These are phyloP conservation scores for Climacium dendroides DNA, from an alignment of 225 moss, liverwort and hornwort species.

Conservation along the genomic window DNA sequence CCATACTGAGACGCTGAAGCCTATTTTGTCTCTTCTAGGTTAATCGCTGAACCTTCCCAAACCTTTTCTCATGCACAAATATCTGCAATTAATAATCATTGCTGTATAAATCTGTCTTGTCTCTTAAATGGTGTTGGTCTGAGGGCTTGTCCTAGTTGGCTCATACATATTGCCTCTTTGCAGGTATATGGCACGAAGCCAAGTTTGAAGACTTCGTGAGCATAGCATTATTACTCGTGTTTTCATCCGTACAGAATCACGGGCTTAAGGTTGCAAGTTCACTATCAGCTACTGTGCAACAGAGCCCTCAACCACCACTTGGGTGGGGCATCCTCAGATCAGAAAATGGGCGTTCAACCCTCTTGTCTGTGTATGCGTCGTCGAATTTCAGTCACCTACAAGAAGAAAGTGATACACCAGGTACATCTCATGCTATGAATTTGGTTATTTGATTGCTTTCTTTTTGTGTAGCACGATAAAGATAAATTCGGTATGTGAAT, in stretches of 20 bases:
- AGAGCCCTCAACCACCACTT: conserved; percentile 72
- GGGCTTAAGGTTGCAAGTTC: conserved; percentile 93
- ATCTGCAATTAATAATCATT: neutral
- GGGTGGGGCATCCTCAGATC: conserved; percentile 78
- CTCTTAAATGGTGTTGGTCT: neutral
- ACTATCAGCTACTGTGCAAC: conserved; percentile 77
- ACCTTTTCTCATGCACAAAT: neutral
- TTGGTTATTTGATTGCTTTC: neutral
- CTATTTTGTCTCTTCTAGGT: conserved; percentile 76
- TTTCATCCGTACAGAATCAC: conserved; percentile 85
- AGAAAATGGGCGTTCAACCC: conserved; percentile 71
- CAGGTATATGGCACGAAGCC: conserved; percentile 77
- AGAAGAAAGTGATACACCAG: conserved; percentile 62
- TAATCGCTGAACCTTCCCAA: neutral
- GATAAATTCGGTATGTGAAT: neutral
- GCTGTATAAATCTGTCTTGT: neutral
- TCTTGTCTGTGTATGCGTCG: conserved; percentile 89
- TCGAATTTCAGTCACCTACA: conserved; percentile 69
- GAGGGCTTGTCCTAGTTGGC: neutral
- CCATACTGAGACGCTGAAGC: conserved; percentile 46
- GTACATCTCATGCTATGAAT: conserved; percentile 6
- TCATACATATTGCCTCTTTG: neutral
- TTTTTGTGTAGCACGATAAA: neutral
- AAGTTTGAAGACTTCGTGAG: conserved; percentile 65
- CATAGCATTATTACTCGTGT: conserved; percentile 71